These are phyloP conservation scores for Ophiocordyceps camponoti-leonardi DNA, from an alignment of 2,329 filamentous ascomycete genomes.

Conservation along the genomic window DNA sequence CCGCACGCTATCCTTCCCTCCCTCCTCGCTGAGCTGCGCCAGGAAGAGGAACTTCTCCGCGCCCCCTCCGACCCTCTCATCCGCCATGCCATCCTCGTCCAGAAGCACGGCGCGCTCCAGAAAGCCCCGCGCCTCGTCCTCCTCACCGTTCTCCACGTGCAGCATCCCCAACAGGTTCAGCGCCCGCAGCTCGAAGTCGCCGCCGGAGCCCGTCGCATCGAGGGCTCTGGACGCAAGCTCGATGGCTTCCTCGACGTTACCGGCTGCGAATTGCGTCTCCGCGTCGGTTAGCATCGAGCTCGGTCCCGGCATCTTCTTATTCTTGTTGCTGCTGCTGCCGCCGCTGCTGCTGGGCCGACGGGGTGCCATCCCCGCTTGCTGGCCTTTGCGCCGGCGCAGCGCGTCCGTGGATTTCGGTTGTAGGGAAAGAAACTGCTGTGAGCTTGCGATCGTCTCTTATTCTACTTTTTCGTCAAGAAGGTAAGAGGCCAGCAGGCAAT, in stretches of 20 bases:
- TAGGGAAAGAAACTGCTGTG: no score
- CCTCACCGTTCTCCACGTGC: constrained; percentile 64
- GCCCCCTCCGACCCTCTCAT: constrained; percentile 60
- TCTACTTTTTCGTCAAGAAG: neutral
- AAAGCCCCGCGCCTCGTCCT: constrained; percentile 53
- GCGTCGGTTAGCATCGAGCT: constrained; percentile 19
- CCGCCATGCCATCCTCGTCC: constrained; percentile 56
- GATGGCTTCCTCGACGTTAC: constrained; percentile 22
- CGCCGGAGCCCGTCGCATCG: constrained; percentile 22
- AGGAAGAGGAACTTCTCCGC: constrained; percentile 92
- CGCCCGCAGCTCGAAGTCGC: constrained; percentile 42
- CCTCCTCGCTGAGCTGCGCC: constrained; percentile 68
- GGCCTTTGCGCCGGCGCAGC: neutral
- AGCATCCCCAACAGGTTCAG: constrained; percentile 69
- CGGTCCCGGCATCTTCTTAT: constrained; percentile 14
- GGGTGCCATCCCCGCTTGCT: constrained; percentile 18
- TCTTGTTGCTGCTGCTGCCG: no score
- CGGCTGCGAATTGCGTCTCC: constrained; percentile 23
- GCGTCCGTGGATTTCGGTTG: neutral
- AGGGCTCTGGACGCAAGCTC: constrained; percentile 24
- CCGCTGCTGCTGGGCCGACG: constrained; percentile 15
- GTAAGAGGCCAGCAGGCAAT: neutral
- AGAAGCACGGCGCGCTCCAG: constrained; percentile 59
- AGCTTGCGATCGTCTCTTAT: no score
- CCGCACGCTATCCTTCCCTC: constrained; percentile 44